These are phyloP conservation scores for Brassica nigra DNA, from an alignment of 345 rosid genomes.

Conservation along the genomic window DNA sequence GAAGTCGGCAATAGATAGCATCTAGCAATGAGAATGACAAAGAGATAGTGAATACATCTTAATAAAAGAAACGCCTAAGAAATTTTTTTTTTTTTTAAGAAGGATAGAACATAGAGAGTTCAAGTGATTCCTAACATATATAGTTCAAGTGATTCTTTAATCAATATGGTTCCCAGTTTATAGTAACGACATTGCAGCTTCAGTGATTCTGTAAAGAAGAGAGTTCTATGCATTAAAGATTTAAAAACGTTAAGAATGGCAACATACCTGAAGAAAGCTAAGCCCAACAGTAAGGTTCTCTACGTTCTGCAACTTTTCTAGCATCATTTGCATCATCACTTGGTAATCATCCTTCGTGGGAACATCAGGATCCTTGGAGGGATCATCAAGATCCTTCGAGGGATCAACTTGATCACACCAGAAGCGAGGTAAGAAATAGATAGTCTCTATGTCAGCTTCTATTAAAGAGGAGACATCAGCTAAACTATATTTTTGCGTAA, in stretches of 20 bases:
- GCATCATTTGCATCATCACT: background rate
- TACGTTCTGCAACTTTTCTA: conserved; percentile 8
- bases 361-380: too few relatives aligned
- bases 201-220: too few relatives aligned
- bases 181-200: too few relatives aligned
- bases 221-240: background rate
- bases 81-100: too few relatives aligned
- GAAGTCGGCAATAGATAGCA: conserved; percentile 17
- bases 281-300: conserved; percentile 27
- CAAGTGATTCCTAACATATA: too few relatives aligned
- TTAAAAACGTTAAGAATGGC: background rate
- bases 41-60: background rate
- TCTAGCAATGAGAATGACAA: conserved; percentile 6
- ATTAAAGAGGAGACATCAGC: conserved; percentile 15
- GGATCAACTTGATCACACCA: background rate
- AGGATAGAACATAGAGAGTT: too few relatives aligned
- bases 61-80: background rate
- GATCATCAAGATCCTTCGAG: background rate
- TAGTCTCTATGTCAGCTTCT: conserved; percentile 1
- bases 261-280: conserved; percentile 26
- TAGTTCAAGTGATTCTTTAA: too few relatives aligned
- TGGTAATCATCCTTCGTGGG: background rate
- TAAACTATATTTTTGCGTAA: background rate
- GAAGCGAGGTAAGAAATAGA: background rate
- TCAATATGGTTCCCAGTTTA: too few relatives aligned